Percentiles rank a stretch among this genome's conserved stretches.
These are phyloP conservation scores for Boletus smithii DNA, from an alignment of 1,284 basidiomycete species.

Conservation along the genomic window DNA sequence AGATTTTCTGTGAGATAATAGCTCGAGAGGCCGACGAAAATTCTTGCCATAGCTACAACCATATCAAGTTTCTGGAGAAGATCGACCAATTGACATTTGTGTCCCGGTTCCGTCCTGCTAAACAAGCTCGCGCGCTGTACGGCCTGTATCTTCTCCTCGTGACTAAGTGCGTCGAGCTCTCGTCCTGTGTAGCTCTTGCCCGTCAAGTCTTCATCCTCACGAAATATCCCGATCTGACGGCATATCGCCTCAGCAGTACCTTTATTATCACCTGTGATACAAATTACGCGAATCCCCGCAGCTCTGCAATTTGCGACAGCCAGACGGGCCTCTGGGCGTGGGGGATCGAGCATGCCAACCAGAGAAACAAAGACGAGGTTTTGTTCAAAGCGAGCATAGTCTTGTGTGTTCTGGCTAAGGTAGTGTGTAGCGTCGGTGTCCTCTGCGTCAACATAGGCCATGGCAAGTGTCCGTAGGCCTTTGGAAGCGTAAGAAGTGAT, in stretches of 20 bases:
- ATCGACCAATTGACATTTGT: constrained; percentile 95
- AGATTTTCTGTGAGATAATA: constrained; percentile 12
- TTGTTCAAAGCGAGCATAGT: constrained; percentile 88
- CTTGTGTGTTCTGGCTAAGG: constrained; percentile 69
- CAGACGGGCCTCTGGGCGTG: constrained; percentile 86
- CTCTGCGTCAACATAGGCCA: constrained; percentile 82
- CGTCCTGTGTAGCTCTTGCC: constrained; percentile 94
- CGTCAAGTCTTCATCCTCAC: constrained; percentile 73
- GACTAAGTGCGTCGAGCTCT: constrained; percentile 82
- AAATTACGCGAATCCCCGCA: constrained; percentile 94
- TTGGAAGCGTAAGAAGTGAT: constrained; percentile 73
- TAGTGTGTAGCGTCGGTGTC: constrained; percentile 81
- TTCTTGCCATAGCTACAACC: constrained; percentile 93
- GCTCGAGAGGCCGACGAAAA: constrained; percentile 1
- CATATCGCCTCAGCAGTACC: constrained; percentile 97
- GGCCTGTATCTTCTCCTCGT: constrained; percentile 79
- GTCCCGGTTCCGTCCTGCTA: constrained; percentile 89
- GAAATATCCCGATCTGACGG: constrained; percentile 92
- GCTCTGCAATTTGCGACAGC: constrained; percentile 90
- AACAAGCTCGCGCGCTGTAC: constrained; percentile 89
- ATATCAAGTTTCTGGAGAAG: constrained; percentile 88
- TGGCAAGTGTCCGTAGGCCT: constrained; percentile 88
- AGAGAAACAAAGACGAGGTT: constrained; percentile 92
- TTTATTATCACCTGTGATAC: constrained; percentile 99
- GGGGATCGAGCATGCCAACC: constrained; percentile 97